Base-by-base conservation (phyloP, 805 yeast species). In the Yarrowia sp. region DNA sequence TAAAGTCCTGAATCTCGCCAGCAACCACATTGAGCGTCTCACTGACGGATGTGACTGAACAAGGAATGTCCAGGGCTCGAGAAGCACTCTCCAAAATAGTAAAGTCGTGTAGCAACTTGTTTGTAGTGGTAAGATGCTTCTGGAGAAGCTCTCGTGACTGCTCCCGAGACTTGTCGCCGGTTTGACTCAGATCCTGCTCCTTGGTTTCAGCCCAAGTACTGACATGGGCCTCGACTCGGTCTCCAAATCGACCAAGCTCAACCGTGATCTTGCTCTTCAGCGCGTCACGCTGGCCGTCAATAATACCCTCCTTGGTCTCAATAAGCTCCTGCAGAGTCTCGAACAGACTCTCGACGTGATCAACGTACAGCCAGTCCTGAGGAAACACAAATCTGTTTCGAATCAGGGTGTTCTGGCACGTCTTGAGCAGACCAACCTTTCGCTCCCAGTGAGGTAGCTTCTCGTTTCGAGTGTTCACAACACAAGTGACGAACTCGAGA, bases 291-390 rank as follows among this genome's bases (percentile, higher is more conserved):
- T 83, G 80, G 0, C 76, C 75, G 9, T 78, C 75, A 8, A 89
- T 75, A 2, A 77, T 67, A 1, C 64, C 67, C 10, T 74, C 71
- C 68, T 83, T 77, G 40, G 71, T 68, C 3, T 67, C 67, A 46
- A 81, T 62, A 11, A 83, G 71, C 38, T 82, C 78, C 1, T 68
- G 62, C 33, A 86, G 70, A 1, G 84, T 76, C 0, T 75, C 69
- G 63, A 79, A 71, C 62, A 83, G 85, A 59, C 77, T 78, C 14
- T 82, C 84, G 0, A 90, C 65, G 68, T 90, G 96, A 43, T 88
- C 95, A 52, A 77, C 77, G 71, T 77, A 83, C 0, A 86, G 67
- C 88, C 92, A 87, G 30, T 81, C 80, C 0, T 74, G 36, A 0
- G 87, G 82, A 58, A 84, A 80, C 22, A 77, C 77, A 66, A 75